These are phyloP conservation scores for Sphagnum tenellum DNA, from an alignment of 225 moss, liverwort and hornwort species.

Conservation along the genomic window DNA sequence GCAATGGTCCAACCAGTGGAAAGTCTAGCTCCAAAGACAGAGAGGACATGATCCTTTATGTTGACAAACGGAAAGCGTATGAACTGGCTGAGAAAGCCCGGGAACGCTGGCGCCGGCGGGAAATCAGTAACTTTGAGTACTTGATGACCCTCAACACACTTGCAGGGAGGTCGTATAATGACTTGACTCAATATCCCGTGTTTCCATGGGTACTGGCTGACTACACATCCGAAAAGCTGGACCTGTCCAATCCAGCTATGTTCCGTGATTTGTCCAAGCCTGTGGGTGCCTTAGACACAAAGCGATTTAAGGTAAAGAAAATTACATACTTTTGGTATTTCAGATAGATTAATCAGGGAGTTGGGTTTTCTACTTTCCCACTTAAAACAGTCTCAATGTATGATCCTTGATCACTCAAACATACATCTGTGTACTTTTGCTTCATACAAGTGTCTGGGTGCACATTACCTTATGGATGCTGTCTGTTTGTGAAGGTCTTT, in stretches of 20 bases:
- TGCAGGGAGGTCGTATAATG: slow-evolving; percentile 32
- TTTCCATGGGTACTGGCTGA: slow-evolving; percentile 37
- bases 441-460: too few species aligned
- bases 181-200: slow-evolving; percentile 34
- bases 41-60: slow-evolving; percentile 22
- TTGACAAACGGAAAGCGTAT: slow-evolving; percentile 26
- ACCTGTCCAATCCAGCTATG: slow-evolving; percentile 18
- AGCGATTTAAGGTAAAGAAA: slow-evolving; percentile 26
- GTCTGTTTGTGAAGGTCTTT: slow-evolving; percentile 16
- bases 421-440: too few species aligned
- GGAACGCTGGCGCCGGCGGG: slow-evolving; percentile 28
- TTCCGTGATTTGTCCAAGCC: slow-evolving; percentile 34
- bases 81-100: slow-evolving; percentile 27
- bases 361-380: too few species aligned
- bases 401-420: too few species aligned
- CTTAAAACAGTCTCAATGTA: too few species aligned
- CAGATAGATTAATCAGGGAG: too few species aligned
- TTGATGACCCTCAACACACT: slow-evolving; percentile 33
- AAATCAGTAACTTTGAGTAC: slow-evolving; percentile 35
- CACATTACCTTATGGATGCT: too few species aligned
- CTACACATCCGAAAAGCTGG: slow-evolving; percentile 28
- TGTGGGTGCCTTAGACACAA: slow-evolving; percentile 26
- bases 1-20: slow-evolving; percentile 16
- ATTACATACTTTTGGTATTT: not conserved
- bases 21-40: slow-evolving; percentile 27